Evolutionary conservation across 2,329 filamentous ascomycete species (phyloP).

Genomic region (Mycosphaerella sp.): DNA sequence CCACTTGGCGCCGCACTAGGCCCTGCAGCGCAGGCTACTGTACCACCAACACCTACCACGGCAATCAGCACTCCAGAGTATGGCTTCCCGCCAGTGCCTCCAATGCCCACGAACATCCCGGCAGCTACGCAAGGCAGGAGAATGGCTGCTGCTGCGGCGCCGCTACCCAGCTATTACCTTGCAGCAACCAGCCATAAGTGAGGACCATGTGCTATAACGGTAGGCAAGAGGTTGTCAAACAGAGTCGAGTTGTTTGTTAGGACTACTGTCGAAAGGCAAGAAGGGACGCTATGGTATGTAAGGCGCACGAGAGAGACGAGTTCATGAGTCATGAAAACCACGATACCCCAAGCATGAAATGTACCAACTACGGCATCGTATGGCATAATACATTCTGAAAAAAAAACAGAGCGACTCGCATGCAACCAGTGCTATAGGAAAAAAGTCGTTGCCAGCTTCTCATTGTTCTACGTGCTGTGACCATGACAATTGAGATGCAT

Average conservation of each 20-base stretch:
- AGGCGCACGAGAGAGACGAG: background rate
- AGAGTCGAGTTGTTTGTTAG: background rate
- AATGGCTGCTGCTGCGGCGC: conserved; percentile 10
- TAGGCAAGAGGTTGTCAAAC: background rate
- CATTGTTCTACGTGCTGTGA: too few species aligned
- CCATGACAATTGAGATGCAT: too few species aligned
- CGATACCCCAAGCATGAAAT: background rate
- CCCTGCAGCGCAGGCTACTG: conserved; percentile 82
- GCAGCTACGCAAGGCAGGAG: conserved; percentile 1
- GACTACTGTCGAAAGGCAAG: too few species aligned
- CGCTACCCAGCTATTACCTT: conserved; percentile 13
- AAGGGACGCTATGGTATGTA: too few species aligned
- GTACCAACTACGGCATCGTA: background rate
- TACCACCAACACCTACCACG: conserved; percentile 36
- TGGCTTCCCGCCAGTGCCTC: conserved; percentile 11
- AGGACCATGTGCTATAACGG: too few species aligned
- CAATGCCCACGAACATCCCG: conserved; percentile 3
- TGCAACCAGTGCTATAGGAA: too few species aligned
- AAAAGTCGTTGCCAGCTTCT: too few species aligned
- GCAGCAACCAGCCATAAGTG: background rate
- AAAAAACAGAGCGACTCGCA: background rate
- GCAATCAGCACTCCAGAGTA: conserved; percentile 20
- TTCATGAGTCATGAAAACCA: background rate
- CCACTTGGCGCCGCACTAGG: conserved; percentile 84
- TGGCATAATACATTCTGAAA: background rate